phyloP scores from a whole-genome alignment of 202 grass and related monocot genomes.

The Carex arenaria region DNA sequence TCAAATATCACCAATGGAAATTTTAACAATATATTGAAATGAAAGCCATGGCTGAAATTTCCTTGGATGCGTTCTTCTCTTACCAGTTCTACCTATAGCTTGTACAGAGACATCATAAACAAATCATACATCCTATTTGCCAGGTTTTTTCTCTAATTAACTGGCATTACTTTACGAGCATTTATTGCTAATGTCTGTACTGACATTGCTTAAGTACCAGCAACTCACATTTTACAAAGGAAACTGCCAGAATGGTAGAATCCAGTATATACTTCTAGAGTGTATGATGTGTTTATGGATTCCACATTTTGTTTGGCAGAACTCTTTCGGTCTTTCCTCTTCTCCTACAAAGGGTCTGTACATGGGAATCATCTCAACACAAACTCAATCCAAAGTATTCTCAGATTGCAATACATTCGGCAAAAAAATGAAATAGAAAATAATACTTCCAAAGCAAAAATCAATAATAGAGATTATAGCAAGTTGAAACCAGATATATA shows the following conservation, averaged over 20 bases:
- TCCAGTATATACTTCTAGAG: background rate
- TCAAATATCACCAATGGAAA: no score
- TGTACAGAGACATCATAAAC: background rate
- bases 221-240: background rate
- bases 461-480: background rate
- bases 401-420: background rate
- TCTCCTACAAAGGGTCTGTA: background rate
- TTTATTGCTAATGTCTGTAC: background rate
- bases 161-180: background rate
- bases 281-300: background rate
- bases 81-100: background rate
- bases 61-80: background rate
- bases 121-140: background rate
- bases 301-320: background rate
- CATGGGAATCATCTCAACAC: background rate
- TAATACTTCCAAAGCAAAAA: background rate
- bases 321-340: background rate
- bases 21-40: no score
- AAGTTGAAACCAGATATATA: background rate
- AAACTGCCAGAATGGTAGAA: background rate
- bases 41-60: background rate
- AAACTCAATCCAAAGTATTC: background rate
- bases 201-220: background rate
- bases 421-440: background rate
- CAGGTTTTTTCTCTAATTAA: background rate